Conservation (phyloP, 345 rosid genomes). For the Citrus sp. region DNA sequence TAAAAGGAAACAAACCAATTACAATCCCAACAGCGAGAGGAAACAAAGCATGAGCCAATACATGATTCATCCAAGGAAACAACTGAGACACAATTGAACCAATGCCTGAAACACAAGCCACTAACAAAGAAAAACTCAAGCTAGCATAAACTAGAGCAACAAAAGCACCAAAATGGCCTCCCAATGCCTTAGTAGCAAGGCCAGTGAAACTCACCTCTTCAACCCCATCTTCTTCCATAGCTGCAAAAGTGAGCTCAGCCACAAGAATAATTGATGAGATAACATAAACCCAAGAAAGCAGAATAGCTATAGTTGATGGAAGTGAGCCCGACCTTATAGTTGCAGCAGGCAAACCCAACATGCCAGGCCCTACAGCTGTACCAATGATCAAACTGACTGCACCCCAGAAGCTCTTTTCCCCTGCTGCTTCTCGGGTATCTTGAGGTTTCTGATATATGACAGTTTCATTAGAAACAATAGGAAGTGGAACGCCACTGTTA, state of each 20-base stretch:
- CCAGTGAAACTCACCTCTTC: conserved; percentile 85
- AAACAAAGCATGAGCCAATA: conserved; percentile 59
- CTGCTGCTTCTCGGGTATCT: conserved; percentile 11
- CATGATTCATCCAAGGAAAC: conserved; percentile 65
- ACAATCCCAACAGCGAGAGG: conserved; percentile 54
- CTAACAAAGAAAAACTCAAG: conserved; percentile 74
- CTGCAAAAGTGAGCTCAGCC: conserved; percentile 83
- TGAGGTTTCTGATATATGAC: conserved; percentile 7
- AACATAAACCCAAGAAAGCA: conserved; percentile 82
- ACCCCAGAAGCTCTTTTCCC: conserved; percentile 80
- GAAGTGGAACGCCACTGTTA: conserved; percentile 8
- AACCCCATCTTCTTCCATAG: conserved; percentile 80
- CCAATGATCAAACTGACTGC: conserved; percentile 88
- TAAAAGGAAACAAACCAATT: conserved; percentile 62
- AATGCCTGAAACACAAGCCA: conserved; percentile 90
- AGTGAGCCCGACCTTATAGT: conserved; percentile 74
- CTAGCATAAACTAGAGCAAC: conserved; percentile 79
- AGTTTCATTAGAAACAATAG: conserved; percentile 14
- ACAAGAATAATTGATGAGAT: conserved; percentile 80
- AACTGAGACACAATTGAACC: conserved; percentile 75
- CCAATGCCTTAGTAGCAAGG: conserved; percentile 79
- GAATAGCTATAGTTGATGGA: conserved; percentile 59
- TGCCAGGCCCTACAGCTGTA: conserved; percentile 93
- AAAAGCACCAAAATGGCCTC: conserved; percentile 57
- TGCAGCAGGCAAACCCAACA: conserved; percentile 84